A percentile compares a stretch with the other conserved stretches of the same genome.
These are phyloP conservation scores for Colletotrichum sp. DNA, from an alignment of 2,329 filamentous ascomycete species.

Conservation along the genomic window DNA sequence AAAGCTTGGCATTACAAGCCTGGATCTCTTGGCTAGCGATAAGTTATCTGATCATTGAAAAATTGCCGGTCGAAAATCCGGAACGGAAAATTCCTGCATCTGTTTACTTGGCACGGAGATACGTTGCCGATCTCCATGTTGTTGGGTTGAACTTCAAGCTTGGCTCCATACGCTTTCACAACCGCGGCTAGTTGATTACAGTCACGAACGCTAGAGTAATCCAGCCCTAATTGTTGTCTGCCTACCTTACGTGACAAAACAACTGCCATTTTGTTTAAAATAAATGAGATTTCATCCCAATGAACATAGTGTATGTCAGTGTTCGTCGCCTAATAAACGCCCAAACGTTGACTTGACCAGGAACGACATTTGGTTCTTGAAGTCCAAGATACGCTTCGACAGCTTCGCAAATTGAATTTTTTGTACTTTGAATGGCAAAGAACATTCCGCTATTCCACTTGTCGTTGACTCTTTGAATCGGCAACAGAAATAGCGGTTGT, in stretches of 20 bases:
- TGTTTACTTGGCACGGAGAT: neutral
- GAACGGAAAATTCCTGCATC: neutral
- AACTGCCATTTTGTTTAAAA: neutral
- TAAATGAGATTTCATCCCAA: neutral
- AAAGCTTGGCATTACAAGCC: neutral
- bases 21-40: constrained; percentile 12
- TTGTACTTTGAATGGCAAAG: neutral
- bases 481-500: neutral
- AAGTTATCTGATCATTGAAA: neutral
- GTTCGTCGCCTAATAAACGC: neutral
- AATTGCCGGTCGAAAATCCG: neutral
- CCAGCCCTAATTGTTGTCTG: neutral
- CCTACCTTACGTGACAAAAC: neutral
- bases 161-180: neutral
- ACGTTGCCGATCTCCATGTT: neutral
- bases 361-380: neutral
- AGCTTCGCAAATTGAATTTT: neutral
- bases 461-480: neutral
- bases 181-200: neutral
- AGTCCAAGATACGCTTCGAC: neutral
- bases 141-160: neutral
- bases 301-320: neutral
- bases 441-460: neutral
- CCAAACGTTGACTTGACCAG: neutral
- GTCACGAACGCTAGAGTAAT: neutral